These are phyloP conservation scores for Royoungia palumana DNA, from an alignment of 768 basidiomycete species.

Conservation along the genomic window DNA sequence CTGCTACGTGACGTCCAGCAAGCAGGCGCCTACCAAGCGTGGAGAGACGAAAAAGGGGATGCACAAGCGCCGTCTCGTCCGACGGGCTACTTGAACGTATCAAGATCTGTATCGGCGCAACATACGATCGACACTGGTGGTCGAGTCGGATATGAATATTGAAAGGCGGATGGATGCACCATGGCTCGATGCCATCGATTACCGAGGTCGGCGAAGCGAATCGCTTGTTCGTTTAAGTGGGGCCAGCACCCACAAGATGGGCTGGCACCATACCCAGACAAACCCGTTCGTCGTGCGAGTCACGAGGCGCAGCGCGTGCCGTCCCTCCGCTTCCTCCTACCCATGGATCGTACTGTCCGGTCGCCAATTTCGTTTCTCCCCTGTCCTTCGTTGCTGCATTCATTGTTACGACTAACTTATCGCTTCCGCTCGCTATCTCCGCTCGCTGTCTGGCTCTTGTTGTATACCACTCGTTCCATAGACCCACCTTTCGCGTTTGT, in stretches of 20 bases:
- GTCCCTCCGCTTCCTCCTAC: background rate
- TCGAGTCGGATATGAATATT: background rate
- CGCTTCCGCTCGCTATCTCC: background rate
- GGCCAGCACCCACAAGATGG: constrained; percentile 11
- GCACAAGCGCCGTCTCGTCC: constrained; percentile 26
- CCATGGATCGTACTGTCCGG: background rate
- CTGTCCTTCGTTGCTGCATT: background rate
- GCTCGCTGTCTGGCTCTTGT: constrained; percentile 10
- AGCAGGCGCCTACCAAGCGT: constrained; percentile 17
- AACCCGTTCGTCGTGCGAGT: constrained; percentile 5
- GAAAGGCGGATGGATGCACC: background rate
- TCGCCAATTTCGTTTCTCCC: background rate
- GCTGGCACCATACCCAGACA: background rate
- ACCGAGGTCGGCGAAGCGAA: too few species aligned
- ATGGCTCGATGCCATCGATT: constrained; percentile 5
- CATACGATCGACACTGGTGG: background rate
- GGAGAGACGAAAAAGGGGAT: constrained; percentile 5
- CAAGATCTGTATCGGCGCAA: background rate
- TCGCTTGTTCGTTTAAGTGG: background rate
- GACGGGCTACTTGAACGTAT: constrained; percentile 8
- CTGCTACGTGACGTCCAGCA: constrained; percentile 19
- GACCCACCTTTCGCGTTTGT: background rate
- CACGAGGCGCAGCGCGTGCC: constrained; percentile 2
- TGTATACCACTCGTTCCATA: constrained; percentile 12
- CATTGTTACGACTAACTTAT: constrained; percentile 18